These are phyloP conservation scores for Podospora fimiseda DNA, from an alignment of 495 filamentous ascomycete genomes.

Conservation along the genomic window DNA sequence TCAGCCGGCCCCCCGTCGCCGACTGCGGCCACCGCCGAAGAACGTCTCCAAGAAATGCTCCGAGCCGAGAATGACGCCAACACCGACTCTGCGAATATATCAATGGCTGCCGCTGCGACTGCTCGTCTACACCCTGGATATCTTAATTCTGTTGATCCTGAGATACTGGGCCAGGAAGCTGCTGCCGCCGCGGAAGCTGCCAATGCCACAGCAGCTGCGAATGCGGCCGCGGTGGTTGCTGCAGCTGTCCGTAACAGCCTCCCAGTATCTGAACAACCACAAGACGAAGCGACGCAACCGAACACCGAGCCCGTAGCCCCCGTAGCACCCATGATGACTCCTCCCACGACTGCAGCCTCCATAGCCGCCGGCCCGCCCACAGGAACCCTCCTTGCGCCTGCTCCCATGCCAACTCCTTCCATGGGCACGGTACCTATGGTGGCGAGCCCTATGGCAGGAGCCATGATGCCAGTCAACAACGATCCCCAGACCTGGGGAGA, in stretches of 20 bases:
- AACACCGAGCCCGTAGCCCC: background rate
- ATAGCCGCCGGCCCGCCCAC: background rate
- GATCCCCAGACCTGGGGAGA: slow-evolving; percentile 38
- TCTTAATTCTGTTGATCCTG: slow-evolving; percentile 35
- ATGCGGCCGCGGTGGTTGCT: slow-evolving; percentile 12
- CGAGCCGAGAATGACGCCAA: slow-evolving; percentile 19
- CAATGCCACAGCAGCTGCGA: slow-evolving; percentile 13
- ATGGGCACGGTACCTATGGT: background rate
- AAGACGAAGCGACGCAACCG: slow-evolving; percentile 4
- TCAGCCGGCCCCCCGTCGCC: slow-evolving; percentile 6
- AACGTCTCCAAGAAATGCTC: slow-evolving; percentile 31
- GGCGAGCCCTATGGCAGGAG: background rate
- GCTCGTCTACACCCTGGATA: slow-evolving; percentile 41
- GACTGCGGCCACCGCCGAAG: slow-evolving; percentile 27
- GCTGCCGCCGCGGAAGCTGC: slow-evolving; percentile 25
- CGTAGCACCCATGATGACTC: slow-evolving; percentile 5
- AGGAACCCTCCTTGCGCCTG: background rate
- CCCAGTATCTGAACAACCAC: slow-evolving; percentile 12
- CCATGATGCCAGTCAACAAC: slow-evolving; percentile 1
- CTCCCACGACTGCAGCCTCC: background rate
- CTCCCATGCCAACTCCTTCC: background rate
- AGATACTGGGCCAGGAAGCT: slow-evolving; percentile 35
- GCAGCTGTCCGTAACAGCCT: slow-evolving; percentile 7
- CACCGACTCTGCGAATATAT: slow-evolving; percentile 31
- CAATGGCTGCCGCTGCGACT: slow-evolving; percentile 43